Evolutionary conservation across 2,329 filamentous ascomycete genomes (phyloP).

Genomic region (Penicillium expansum): DNA sequence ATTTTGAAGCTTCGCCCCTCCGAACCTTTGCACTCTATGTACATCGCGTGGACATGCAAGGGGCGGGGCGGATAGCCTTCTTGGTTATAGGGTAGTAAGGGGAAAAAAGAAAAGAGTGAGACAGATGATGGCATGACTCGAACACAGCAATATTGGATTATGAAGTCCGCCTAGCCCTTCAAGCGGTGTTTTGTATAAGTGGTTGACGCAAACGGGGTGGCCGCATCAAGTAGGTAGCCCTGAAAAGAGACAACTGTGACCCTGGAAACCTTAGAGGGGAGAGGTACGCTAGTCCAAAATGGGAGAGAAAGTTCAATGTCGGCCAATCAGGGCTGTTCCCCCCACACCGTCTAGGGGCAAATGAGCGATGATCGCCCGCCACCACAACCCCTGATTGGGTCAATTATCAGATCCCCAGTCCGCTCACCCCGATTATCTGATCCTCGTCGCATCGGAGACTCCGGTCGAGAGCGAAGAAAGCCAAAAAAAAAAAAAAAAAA

Average conservation of each 20-base stretch:
- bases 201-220: constrained; percentile 2
- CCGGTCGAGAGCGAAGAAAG: not conserved
- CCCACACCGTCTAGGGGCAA: not conserved
- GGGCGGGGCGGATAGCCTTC: not conserved
- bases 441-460: constrained; percentile 2
- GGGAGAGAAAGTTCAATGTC: rapidly evolving
- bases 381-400: not conserved
- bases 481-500: not conserved
- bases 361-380: not conserved
- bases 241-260: not conserved
- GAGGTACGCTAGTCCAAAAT: not conserved
- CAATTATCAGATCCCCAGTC: not conserved
- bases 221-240: constrained; percentile 1
- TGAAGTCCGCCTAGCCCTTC: not conserved
- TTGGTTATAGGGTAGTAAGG: not conserved
- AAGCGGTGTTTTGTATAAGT: not conserved
- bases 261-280: not conserved
- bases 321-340: not conserved
- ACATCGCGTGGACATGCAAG: not conserved
- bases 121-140: not conserved
- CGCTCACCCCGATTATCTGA: constrained; percentile 2
- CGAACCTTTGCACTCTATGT: not conserved
- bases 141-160: not conserved
- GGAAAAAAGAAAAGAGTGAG: not conserved
- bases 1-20: not conserved